Evolutionary conservation across 1,139 yeast species (phyloP), one percentile per base, ranked within the genome.

Genomic region (Yamadazyma taylorii): DNA sequence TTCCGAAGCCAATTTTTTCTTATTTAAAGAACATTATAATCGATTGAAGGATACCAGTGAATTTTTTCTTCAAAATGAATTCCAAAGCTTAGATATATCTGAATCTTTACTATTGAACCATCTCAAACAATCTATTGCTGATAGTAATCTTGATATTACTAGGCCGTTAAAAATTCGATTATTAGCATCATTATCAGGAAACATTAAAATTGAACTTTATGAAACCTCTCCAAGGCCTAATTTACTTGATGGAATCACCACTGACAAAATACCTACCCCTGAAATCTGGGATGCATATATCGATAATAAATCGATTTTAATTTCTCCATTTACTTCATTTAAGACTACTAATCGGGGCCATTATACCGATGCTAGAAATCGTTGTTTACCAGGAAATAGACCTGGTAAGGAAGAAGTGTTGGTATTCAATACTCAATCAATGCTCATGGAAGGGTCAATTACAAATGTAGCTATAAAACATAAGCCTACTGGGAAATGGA

Each of bases 311-410:
- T 65, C 78, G 3, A 71, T 78, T 0, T 52, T 74, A 36, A 73
- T 79, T 0, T 79, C 94, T 0, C 87, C 90, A 2, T 87, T 85
- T 57, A 88, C 96, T 0, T 83, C 95, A 3, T 85, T 90, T 65
- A 92, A 92, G 56, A 92, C 97, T 0, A 87, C 97, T 0, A 63
- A 69, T 24, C 69, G 98, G 44, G 66, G 66, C 2, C 78, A 71
- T 35, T 90, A 90, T 56, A 72, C 66, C 31, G 67, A 56, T 3
- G 84, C 96, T 0, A 66, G 97, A 40, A 57, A 57, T 2, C 63
- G 85, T 37, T 43, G 60, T n/a, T 48, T 65, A 15, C 70, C 75
- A 2, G 69, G 69, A 5, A 38, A 43, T 11, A 52, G 53, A 3
- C 65, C 72, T 0, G 63, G 65, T 0, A 52, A 50, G 17, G 76